Percentiles rank a stretch among this genome's conserved stretches.
Evolutionary conservation across 495 filamentous ascomycete genomes (phyloP).

Genomic region (Neurospora sp.): DNA sequence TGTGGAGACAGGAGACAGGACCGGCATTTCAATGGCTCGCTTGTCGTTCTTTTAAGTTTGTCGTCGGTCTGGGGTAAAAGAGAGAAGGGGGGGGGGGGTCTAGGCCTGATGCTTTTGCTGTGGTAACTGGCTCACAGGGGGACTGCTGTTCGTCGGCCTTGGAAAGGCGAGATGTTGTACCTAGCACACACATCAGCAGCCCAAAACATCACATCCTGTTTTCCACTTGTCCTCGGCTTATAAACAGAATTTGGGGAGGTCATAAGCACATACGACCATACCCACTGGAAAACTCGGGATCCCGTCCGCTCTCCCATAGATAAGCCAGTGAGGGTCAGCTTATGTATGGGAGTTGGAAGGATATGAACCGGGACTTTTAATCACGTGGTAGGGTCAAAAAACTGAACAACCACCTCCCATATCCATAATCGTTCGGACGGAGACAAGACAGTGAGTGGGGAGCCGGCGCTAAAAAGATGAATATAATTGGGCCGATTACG

Average conservation of each 20-base stretch:
- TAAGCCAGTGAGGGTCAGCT: too few relatives aligned
- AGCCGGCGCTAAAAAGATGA: too few relatives aligned
- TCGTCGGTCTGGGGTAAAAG: background rate
- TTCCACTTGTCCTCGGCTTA: background rate
- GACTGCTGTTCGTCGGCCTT: background rate
- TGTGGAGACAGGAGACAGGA: background rate
- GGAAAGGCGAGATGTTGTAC: background rate
- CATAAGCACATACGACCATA: background rate
- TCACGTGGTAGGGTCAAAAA: too few relatives aligned
- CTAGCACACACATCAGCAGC: background rate
- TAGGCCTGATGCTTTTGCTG: background rate
- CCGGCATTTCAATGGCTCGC: background rate
- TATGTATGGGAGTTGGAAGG: too few relatives aligned
- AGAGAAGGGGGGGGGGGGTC: background rate
- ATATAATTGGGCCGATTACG: too few relatives aligned
- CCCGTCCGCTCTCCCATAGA: slow-evolving; percentile 40
- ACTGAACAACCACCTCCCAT: too few relatives aligned
- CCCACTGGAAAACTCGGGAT: slow-evolving; percentile 31
- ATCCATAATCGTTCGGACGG: too few relatives aligned
- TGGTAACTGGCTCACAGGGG: background rate
- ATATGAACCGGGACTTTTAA: too few relatives aligned
- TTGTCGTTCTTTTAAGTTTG: background rate
- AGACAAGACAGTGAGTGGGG: too few relatives aligned
- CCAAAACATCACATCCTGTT: background rate
- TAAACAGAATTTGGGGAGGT: accelerated